Base-by-base conservation (phyloP, 2,329 filamentous ascomycete genomes). In the Stagonosporopsis chrysanthemi region DNA sequence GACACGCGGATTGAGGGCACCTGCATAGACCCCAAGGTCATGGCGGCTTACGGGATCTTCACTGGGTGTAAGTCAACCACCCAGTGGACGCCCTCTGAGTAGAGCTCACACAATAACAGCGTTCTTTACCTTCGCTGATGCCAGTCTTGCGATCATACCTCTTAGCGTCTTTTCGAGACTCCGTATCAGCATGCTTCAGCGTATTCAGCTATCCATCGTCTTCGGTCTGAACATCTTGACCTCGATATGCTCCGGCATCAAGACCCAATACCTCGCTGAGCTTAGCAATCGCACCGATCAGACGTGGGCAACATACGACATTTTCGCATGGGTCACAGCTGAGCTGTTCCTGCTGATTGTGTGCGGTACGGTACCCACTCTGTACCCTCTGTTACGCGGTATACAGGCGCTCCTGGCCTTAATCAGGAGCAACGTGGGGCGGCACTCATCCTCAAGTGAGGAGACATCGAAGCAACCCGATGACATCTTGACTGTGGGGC, bases 291-390 rank as follows among this genome's bases (percentile, higher is more conserved):
- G 52, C 11, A 50, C 33, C 12, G 52, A 55, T 28, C 52, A 55
- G 45, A 55, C 52, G 6, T 55, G 52, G 52, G 52, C 45, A 11
- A 55, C 52, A 8, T 55, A 49, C 26, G 52, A 55, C 33, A 55
- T 55, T 2, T 55, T 55, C 4, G 52, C 52, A 2, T 55, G 52
- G 45, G 45, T 55, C 8, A 55, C 52, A 3, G 52, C 45, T 6
- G 52, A 55, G 40, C 45, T 55, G 1, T 55, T 55, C 7, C 40
- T 55, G 2, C 15, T 55, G 9, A 22, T 55, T 2, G 39, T 55
- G 1, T 55, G 52, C 26, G 52, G 52, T 22, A 55, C 52, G 2
- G 39, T 55, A 1, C 45, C 45, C 17, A 50, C 39, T 1, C 35
- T 55, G 1, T 45, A 55, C 22, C 52, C 52, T 12, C 52, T 55